Conservation (phyloP, 148 eudicot species). For the Dysphania ambrosioides region DNA sequence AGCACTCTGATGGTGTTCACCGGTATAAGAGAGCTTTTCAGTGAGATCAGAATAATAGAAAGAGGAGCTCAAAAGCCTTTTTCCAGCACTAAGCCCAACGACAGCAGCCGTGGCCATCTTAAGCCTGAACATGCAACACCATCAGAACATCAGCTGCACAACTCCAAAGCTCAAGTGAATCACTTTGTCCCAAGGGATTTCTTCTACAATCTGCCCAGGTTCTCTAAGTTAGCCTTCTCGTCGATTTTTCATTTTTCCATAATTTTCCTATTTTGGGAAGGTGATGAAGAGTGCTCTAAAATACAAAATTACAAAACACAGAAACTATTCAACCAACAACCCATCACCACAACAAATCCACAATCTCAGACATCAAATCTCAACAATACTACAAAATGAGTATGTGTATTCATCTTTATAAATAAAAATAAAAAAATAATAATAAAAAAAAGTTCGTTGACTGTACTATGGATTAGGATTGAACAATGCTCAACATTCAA, state of each 20-base stretch:
- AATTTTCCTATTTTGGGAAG: background rate
- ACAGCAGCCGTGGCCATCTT: slow-evolving; percentile 85
- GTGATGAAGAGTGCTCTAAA: background rate
- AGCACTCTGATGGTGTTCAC: slow-evolving; percentile 44
- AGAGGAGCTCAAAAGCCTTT: slow-evolving; percentile 68
- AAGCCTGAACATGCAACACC: slow-evolving; percentile 42
- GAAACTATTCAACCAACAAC: background rate
- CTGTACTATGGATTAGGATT: background rate
- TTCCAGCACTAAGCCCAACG: slow-evolving; percentile 76
- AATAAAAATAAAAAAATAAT: no score
- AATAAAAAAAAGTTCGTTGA: background rate
- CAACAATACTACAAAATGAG: background rate
- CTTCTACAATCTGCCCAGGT: slow-evolving; percentile 27
- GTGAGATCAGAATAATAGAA: slow-evolving; percentile 54
- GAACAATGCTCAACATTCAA: no score
- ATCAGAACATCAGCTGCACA: slow-evolving; percentile 35
- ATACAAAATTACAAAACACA: background rate
- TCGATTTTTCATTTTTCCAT: background rate
- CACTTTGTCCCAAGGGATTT: slow-evolving; percentile 16
- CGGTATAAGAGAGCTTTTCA: slow-evolving; percentile 50
- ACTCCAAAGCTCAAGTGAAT: slow-evolving; percentile 23
- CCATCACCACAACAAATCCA: background rate
- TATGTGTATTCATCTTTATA: background rate
- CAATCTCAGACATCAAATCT: background rate
- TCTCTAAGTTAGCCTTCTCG: slow-evolving; percentile 21